These are phyloP conservation scores for Toxicodendron radicans DNA, from an alignment of 345 rosid species.

Conservation along the genomic window DNA sequence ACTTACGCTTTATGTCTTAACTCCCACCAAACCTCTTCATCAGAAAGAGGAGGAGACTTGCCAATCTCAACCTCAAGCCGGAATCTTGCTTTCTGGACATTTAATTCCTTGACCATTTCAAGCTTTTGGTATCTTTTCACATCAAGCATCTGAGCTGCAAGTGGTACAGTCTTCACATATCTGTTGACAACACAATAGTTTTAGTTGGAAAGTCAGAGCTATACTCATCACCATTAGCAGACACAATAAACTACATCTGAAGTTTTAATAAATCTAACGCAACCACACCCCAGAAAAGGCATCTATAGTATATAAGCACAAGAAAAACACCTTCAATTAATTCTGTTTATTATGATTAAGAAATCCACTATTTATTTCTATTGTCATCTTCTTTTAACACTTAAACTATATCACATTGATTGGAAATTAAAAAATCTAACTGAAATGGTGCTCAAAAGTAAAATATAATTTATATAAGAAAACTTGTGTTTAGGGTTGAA, in stretches of 20 bases:
- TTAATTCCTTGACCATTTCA: conserved; percentile 79
- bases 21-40: conserved; percentile 90
- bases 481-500: no score
- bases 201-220: neutral
- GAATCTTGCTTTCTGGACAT: conserved; percentile 68
- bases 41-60: conserved; percentile 92
- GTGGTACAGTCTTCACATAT: conserved; percentile 92
- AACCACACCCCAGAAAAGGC: neutral
- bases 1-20: conserved; percentile 88
- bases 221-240: neutral
- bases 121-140: conserved; percentile 83
- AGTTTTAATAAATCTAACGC: neutral
- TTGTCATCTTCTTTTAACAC: no score
- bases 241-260: neutral
- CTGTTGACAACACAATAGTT: conserved; percentile 32
- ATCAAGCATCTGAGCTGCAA: conserved; percentile 83
- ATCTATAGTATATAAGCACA: neutral
- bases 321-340: neutral
- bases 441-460: no score
- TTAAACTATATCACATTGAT: no score
- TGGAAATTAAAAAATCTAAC: no score
- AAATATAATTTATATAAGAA: no score
- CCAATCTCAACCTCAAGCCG: conserved; percentile 91
- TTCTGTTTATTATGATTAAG: no score
- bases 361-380: no score